These are phyloP conservation scores for Mycena capillaripes DNA, from an alignment of 768 basidiomycete species.

Conservation along the genomic window DNA sequence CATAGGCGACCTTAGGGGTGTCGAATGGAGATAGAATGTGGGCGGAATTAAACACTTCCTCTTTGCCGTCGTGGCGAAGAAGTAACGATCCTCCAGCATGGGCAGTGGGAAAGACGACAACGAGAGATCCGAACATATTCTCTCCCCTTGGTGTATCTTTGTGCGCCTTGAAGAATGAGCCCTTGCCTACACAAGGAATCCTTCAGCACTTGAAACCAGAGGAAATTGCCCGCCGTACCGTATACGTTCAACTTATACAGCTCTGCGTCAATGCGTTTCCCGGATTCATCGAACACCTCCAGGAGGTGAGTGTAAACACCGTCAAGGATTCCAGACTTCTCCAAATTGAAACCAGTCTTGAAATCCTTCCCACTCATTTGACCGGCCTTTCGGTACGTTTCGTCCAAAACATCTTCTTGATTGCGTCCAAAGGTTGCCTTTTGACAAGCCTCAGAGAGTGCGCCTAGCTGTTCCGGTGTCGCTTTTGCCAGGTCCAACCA, in stretches of 20 bases:
- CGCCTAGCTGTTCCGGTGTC: conserved; percentile 30
- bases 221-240: conserved; percentile 38
- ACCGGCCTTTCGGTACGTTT: conserved; percentile 51
- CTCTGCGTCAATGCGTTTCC: conserved; percentile 40
- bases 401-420: conserved; percentile 49
- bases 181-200: conserved; percentile 40
- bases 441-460: conserved; percentile 44
- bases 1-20: conserved; percentile 15
- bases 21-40: conserved; percentile 27
- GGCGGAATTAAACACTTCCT: conserved; percentile 52
- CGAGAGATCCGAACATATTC: conserved; percentile 59
- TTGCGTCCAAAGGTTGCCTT: conserved; percentile 50
- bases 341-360: conserved; percentile 40
- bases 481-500: conserved; percentile 22
- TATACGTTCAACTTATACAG: conserved; percentile 59
- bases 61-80: conserved; percentile 45
- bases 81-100: conserved; percentile 56
- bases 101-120: conserved; percentile 56
- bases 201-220: neutral
- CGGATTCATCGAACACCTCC: conserved; percentile 32
- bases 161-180: conserved; percentile 58
- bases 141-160: conserved; percentile 54
- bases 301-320: conserved; percentile 34
- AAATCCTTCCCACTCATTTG: conserved; percentile 50
- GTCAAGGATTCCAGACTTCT: conserved; percentile 41